Conservation (phyloP, 768 basidiomycete genomes). For the Pisolithus marmoratus region DNA sequence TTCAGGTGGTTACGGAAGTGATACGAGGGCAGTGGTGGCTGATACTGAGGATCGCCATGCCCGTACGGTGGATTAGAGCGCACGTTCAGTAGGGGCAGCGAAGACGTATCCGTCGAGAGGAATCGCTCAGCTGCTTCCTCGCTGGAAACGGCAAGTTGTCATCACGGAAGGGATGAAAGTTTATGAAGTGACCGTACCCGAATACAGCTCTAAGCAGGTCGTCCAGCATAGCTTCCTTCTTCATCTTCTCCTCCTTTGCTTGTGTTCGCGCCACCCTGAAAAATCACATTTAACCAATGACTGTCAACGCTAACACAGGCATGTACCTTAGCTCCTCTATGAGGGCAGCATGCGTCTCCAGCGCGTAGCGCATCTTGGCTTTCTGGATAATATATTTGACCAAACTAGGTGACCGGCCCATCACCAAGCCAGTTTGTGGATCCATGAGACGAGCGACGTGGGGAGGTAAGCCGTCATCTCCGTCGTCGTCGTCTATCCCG, state of each 20-base stretch:
- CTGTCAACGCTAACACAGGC: not conserved
- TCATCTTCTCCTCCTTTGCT: slow-evolving; percentile 43
- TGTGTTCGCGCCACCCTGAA: slow-evolving; percentile 44
- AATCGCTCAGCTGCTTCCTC: slow-evolving; percentile 22
- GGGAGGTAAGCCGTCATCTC: slow-evolving; percentile 47
- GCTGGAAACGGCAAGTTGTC: slow-evolving; percentile 6
- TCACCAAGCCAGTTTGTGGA: slow-evolving; percentile 54
- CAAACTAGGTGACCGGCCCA: slow-evolving; percentile 64
- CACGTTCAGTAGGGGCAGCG: slow-evolving; percentile 1
- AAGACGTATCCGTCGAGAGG: slow-evolving; percentile 3
- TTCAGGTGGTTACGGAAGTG: slow-evolving; percentile 5
- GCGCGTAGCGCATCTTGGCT: slow-evolving; percentile 67
- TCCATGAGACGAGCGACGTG: slow-evolving; percentile 48
- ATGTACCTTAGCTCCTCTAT: slow-evolving; percentile 52
- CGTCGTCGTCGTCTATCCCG: slow-evolving; percentile 25
- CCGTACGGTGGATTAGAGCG: slow-evolving; percentile 4
- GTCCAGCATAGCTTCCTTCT: slow-evolving; percentile 61
- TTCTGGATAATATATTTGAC: slow-evolving; percentile 64
- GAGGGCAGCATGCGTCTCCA: slow-evolving; percentile 62
- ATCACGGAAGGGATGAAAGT: not conserved
- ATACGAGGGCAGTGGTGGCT: not conserved
- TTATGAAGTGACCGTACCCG: slow-evolving; percentile 35
- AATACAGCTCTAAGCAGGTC: slow-evolving; percentile 43
- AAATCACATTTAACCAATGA: not conserved
- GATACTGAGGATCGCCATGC: slow-evolving; percentile 6